Evolutionary conservation across 306 rosid species (phyloP).

Genomic region (Alnus rubra): DNA sequence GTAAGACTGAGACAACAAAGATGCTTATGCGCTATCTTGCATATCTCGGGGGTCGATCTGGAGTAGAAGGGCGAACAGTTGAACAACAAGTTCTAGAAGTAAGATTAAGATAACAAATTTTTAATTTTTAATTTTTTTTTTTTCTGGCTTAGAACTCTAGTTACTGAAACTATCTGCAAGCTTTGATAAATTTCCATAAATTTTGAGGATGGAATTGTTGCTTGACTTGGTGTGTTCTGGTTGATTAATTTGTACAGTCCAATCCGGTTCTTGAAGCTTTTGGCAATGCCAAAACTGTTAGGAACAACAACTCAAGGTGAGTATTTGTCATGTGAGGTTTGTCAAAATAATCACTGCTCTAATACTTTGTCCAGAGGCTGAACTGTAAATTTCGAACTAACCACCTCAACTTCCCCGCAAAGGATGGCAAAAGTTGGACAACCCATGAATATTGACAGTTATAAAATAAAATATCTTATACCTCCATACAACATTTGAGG

Average conservation of each 20-base stretch:
- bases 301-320: conserved; percentile 99
- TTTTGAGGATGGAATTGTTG: conserved; percentile 8
- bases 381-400: not conserved
- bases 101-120: conserved; percentile 27
- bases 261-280: conserved; percentile 99
- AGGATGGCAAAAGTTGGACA: conserved; percentile 1
- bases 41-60: conserved; percentile 97
- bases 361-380: conserved; percentile 9
- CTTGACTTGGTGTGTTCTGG: conserved; percentile 37
- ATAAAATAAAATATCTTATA: not conserved
- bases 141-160: conserved; percentile 17
- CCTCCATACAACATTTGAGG: not conserved
- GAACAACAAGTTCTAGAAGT: conserved; percentile 99
- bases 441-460: not conserved
- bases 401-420: conserved; percentile 1
- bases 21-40: conserved; percentile 99
- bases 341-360: conserved; percentile 21
- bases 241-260: conserved; percentile 64
- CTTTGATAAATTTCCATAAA: conserved; percentile 4
- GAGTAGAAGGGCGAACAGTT: conserved; percentile 99
- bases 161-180: conserved; percentile 20
- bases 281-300: conserved; percentile 98
- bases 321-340: conserved; percentile 29
- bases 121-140: not conserved
- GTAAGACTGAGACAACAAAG: conserved; percentile 99